Evolutionary conservation across 805 yeast genomes (phyloP).

Genomic region (Isabelozyma heimii): DNA sequence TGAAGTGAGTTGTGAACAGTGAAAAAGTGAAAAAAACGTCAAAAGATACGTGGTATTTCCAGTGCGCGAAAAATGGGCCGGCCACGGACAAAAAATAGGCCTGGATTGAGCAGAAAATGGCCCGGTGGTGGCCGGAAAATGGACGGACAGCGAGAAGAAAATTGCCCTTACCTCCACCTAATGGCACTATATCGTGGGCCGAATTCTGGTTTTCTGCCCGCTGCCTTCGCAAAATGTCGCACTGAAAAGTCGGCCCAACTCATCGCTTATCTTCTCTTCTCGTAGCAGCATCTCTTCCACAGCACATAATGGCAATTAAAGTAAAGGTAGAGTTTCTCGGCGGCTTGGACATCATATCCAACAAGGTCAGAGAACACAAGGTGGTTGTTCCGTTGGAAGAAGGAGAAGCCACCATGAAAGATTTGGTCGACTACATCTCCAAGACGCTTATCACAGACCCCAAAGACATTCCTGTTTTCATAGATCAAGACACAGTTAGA

Average conservation of each 20-base stretch:
- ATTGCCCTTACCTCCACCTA: no score
- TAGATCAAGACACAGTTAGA: conserved; percentile 78
- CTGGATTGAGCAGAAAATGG: not conserved
- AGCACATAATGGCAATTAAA: conserved; percentile 9
- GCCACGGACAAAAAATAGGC: not conserved
- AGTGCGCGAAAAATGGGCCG: not conserved
- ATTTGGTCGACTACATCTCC: conserved; percentile 56
- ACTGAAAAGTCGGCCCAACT: not conserved
- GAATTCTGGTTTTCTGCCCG: no score
- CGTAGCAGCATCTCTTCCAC: not conserved
- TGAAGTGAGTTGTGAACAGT: not conserved
- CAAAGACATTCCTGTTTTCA: conserved; percentile 67
- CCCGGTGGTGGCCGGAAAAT: not conserved
- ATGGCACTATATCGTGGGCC: no score
- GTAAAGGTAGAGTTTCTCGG: conserved; percentile 55
- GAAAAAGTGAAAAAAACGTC: not conserved
- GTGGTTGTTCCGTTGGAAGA: conserved; percentile 43
- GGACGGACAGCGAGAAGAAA: not conserved
- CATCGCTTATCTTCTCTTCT: not conserved
- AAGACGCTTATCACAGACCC: conserved; percentile 55
- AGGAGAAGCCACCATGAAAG: conserved; percentile 43
- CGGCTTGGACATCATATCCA: conserved; percentile 80
- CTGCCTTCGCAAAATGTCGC: not conserved
- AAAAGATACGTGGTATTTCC: not conserved
- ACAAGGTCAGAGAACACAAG: conserved; percentile 52